Percentiles rank a stretch among this genome's conserved stretches.
Evolutionary conservation across 176 grass and related monocot species (phyloP).

Genomic region (Musa schizocarpa): DNA sequence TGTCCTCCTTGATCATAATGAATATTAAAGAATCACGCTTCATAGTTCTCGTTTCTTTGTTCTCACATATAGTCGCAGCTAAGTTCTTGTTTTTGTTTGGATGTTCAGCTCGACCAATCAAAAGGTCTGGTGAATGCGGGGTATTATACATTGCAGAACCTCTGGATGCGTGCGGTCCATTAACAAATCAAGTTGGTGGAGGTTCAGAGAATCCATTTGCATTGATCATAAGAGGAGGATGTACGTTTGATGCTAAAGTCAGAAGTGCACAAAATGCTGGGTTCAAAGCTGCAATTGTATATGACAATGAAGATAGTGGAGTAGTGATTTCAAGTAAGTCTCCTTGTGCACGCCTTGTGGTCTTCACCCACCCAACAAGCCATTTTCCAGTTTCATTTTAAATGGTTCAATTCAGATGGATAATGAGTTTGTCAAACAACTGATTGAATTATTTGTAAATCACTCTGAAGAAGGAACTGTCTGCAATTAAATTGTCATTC

Average conservation of each 20-base stretch:
- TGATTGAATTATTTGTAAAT: too few relatives aligned
- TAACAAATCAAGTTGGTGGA: slow-evolving; percentile 39
- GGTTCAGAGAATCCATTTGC: slow-evolving; percentile 38
- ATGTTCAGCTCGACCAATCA: slow-evolving; percentile 58
- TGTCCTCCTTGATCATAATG: neutral
- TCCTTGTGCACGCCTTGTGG: neutral
- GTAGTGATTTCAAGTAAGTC: slow-evolving; percentile 80
- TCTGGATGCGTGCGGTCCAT: slow-evolving; percentile 50
- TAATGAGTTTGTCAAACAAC: neutral
- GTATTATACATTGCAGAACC: slow-evolving; percentile 54
- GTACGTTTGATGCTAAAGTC: slow-evolving; percentile 84
- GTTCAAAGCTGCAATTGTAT: slow-evolving; percentile 83
- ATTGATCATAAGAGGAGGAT: slow-evolving; percentile 70
- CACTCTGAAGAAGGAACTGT: too few relatives aligned
- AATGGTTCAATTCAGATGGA: neutral
- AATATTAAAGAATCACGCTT: neutral
- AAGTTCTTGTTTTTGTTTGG: slow-evolving; percentile 9
- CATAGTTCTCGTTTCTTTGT: neutral
- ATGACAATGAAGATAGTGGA: slow-evolving; percentile 63
- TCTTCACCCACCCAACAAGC: neutral
- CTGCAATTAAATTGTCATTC: neutral
- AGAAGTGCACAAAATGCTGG: slow-evolving; percentile 77
- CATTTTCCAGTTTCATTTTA: neutral
- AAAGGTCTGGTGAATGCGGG: slow-evolving; percentile 70
- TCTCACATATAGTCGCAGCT: neutral